Evolutionary conservation across 2,329 filamentous ascomycete genomes (phyloP).

Genomic region (Hypoxylon sp.): DNA sequence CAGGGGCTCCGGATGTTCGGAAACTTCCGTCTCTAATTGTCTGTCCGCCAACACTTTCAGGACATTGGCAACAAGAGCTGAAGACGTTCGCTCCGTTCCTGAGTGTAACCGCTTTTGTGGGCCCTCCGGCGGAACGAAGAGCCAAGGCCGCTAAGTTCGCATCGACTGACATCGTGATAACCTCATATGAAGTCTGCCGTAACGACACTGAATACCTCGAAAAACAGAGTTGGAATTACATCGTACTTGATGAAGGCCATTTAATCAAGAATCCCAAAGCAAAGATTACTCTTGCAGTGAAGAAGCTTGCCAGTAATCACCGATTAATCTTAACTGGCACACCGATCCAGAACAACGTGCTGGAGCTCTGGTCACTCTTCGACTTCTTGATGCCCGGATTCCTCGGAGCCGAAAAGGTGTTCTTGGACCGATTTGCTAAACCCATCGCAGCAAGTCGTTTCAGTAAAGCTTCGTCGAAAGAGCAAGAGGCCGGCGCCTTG

Average conservation of each 20-base stretch:
- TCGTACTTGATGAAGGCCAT: slow-evolving; percentile 96
- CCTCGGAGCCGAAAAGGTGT: slow-evolving; percentile 94
- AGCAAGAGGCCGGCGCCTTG: slow-evolving; percentile 95
- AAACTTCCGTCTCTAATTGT: slow-evolving; percentile 92
- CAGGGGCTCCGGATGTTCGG: slow-evolving; percentile 81
- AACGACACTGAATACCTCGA: slow-evolving; percentile 92
- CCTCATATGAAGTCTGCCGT: slow-evolving; percentile 97
- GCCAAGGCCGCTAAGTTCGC: slow-evolving; percentile 78
- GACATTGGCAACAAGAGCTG: slow-evolving; percentile 99
- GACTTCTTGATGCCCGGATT: slow-evolving; percentile 99
- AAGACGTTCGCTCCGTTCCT: slow-evolving; percentile 96
- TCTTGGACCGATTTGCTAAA: slow-evolving; percentile 93
- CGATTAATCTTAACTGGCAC: slow-evolving; percentile 96
- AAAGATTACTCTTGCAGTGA: slow-evolving; percentile 94
- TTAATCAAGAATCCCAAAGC: slow-evolving; percentile 99
- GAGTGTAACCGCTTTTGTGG: slow-evolving; percentile 89
- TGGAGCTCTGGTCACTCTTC: slow-evolving; percentile 97
- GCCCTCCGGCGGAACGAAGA: slow-evolving; percentile 84
- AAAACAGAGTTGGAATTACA: slow-evolving; percentile 94
- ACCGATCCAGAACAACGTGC: slow-evolving; percentile 96
- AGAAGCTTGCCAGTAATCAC: slow-evolving; percentile 90
- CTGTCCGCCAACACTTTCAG: slow-evolving; percentile 94
- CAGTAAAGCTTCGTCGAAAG: slow-evolving; percentile 97
- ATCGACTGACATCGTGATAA: slow-evolving; percentile 92
- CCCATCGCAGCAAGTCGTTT: slow-evolving; percentile 95